phyloP scores from a whole-genome alignment of 345 rosid species.

The Eutrema yunnanense region DNA sequence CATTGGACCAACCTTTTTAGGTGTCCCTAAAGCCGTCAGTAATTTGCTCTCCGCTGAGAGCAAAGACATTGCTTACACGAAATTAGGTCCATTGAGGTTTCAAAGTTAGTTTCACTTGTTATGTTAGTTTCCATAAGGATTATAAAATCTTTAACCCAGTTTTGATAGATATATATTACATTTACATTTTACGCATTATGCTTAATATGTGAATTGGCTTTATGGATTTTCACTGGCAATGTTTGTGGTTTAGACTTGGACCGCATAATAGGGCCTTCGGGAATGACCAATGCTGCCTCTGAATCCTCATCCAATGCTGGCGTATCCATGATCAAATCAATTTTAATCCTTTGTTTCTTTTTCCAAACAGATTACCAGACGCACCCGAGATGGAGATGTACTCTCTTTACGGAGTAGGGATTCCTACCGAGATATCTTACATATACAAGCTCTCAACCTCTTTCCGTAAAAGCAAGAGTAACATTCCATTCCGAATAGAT shows the following conservation, averaged over 20 bases:
- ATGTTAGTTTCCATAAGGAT: not conserved
- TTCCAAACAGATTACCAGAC: conserved; percentile 44
- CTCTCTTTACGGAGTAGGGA: conserved; percentile 62
- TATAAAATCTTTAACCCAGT: not conserved
- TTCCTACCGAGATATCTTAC: conserved; percentile 66
- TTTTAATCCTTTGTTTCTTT: not conserved
- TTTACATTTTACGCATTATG: not conserved
- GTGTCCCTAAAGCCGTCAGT: conserved; percentile 60
- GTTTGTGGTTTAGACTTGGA: not conserved
- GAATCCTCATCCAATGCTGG: no score
- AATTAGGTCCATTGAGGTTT: conserved; percentile 27
- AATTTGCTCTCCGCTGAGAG: conserved; percentile 54
- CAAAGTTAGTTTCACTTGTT: not conserved
- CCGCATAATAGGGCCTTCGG: no score
- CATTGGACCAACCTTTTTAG: conserved; percentile 60
- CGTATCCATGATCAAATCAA: no score
- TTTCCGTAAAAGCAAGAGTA: conserved; percentile 39
- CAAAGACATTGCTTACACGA: conserved; percentile 47
- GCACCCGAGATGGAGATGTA: conserved; percentile 73
- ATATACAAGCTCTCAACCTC: conserved; percentile 42
- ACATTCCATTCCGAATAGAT: conserved; percentile 62
- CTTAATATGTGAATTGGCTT: not conserved
- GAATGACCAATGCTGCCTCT: no score
- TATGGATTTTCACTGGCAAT: not conserved
- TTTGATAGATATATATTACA: no score